Evolutionary conservation across 495 filamentous ascomycete genomes (phyloP), one percentile per base, ranked within the genome.

Genomic region (Penicillium coprophilum): DNA sequence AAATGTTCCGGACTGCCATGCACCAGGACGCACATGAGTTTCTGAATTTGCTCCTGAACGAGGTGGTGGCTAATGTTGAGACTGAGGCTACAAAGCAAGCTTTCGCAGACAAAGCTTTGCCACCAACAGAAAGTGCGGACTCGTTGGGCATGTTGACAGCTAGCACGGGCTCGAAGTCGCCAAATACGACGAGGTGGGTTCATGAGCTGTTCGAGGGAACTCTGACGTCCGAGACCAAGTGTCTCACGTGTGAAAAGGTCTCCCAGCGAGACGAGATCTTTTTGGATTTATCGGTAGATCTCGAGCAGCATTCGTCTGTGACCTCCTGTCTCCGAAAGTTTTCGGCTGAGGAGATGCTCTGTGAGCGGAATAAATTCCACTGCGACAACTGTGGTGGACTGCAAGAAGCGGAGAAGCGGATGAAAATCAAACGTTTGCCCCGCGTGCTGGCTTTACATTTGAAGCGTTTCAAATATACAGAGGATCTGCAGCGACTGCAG

Each of bases 21-120:
- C 94, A 98, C 71, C 94, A 98, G 72, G 94, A 98, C 75, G 94
- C 94, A 6, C 94, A 98, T 65, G 94, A 98, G 61, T 98, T 98
- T 64, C 82, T 97, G 57, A 96, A 96, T 57, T 78, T 96, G 13
- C 82, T 98, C 2, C 80, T 98, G n/a, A 98, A 98, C 65, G 87
- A 96, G 63, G 91, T 97, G 15, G 92, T 98, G 31, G 84, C 90
- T 12, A 95, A 95, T 64, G 91, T 97, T 17, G 95, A 97, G 70
- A 83, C 83, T 10, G 88, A 91, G 63, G 85, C 88, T 3, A 85
- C 83, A 56, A 82, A 84, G 55, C 70, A 78, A 19, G 69, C 68
- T 36, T 67, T 58, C 11, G 6, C 48, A 41, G 74, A 77, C 30
- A 74, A 75, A 59, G 54, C 74, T 32, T 59, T 77, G 52, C 66